These are phyloP conservation scores for Leccinum boreale DNA, from an alignment of 768 basidiomycete genomes.

Conservation along the genomic window DNA sequence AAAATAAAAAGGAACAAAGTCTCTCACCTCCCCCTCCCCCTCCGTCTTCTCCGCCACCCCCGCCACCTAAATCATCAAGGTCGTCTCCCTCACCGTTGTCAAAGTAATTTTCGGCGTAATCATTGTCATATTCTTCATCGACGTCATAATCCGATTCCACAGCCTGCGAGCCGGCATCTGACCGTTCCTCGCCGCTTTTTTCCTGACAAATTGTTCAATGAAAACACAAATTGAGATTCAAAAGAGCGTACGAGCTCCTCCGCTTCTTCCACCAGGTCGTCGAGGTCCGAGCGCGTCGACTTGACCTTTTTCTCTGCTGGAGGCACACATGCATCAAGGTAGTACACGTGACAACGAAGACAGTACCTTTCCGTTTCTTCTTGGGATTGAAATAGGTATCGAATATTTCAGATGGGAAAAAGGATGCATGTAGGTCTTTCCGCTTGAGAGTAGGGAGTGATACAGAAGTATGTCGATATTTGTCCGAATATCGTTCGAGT, in stretches of 20 bases:
- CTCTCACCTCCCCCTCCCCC: conserved; percentile 44
- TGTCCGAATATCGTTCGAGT: conserved; percentile 79
- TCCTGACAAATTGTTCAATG: conserved; percentile 38
- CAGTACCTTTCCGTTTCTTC: conserved; percentile 52
- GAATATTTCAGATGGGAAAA: conserved; percentile 76
- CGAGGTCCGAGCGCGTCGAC: conserved; percentile 55
- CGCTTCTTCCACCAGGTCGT: conserved; percentile 63
- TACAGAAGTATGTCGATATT: conserved; percentile 62
- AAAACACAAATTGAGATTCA: neutral
- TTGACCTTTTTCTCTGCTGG: conserved; percentile 30
- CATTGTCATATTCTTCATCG: conserved; percentile 89
- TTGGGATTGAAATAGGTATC: conserved; percentile 78
- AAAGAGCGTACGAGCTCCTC: conserved; percentile 48
- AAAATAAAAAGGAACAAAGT: neutral
- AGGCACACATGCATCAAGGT: neutral
- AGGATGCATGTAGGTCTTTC: conserved; percentile 66
- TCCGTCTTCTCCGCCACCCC: conserved; percentile 61
- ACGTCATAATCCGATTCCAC: conserved; percentile 78
- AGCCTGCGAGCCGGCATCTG: conserved; percentile 63
- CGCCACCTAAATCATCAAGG: conserved; percentile 71
- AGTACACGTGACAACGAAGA: neutral
- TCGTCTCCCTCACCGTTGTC: conserved; percentile 87
- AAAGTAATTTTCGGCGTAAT: conserved; percentile 89
- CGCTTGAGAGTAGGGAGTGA: conserved; percentile 66
- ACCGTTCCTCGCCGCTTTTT: conserved; percentile 68